Base-by-base conservation (phyloP, 2,329 filamentous ascomycete genomes). In the Trichoderma gracile region DNA sequence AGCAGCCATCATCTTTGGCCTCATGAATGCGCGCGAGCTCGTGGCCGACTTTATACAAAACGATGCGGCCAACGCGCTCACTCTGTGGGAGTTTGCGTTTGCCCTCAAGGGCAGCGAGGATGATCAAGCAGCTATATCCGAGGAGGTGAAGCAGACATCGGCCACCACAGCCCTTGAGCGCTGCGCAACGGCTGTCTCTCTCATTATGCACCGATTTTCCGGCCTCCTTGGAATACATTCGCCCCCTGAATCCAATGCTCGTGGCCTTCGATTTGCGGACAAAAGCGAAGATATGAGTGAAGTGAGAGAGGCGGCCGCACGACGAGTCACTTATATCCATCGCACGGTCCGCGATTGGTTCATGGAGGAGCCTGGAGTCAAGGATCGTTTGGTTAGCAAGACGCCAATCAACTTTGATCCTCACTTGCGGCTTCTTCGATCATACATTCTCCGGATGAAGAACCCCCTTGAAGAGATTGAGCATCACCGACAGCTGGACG, bases 401-500 rank as follows among this genome's bases (percentile, higher is more conserved):
- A 60, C 61, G 0, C 58, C 69, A 0, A 3, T 33, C 0, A 54
- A 45, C 0, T 76, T 76, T 54, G 73, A 77, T 19, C 65, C 75
- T 0, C 71, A 77, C 57, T 67, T 75, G 8, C 70, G 73, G 1
- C 69, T 76, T 0, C 59, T 77, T 15, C 66, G 73, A n/a, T 77
- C 75, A 0, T 73, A 76, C 53, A 61, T 77, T 2, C 69, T 77
- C 0, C 74, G 71, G 0, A 69, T 78, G 54, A 77, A 77, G 62
- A 42, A 68, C 4, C 70, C 76, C 0, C 69, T 78, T 0, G 73
- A 74, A n/a, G 69, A 71, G 25, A 64, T 76, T 17, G 76, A 78
- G 58, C 74, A 73, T 45, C 76, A 78, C 21, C 75, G 76, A 5
- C 68, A 76, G 1, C 66, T 78, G 15, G 76, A 78, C 19, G 76